phyloP scores from a whole-genome alignment of 1,139 yeast genomes.

The Pichia sp. region DNA sequence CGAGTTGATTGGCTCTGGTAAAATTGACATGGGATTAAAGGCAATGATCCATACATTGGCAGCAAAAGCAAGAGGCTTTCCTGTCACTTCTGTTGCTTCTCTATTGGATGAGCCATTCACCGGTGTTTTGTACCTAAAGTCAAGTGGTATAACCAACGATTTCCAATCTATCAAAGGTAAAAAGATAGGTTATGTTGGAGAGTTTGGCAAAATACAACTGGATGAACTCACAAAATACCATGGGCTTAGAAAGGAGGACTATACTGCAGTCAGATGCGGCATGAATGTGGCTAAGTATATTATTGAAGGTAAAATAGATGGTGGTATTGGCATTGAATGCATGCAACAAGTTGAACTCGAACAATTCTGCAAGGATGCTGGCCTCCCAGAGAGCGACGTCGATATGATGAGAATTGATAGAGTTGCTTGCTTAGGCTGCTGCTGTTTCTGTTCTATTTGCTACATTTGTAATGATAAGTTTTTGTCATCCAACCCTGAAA shows the following conservation, averaged over 20 bases:
- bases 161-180: slow-evolving; percentile 52
- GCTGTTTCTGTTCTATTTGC: slow-evolving; percentile 56
- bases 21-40: slow-evolving; percentile 56
- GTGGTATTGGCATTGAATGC: slow-evolving; percentile 58
- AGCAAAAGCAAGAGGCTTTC: slow-evolving; percentile 56
- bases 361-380: slow-evolving; percentile 44
- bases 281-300: slow-evolving; percentile 58
- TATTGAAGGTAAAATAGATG: slow-evolving; percentile 53
- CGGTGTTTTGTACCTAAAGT: slow-evolving; percentile 50
- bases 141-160: slow-evolving; percentile 49
- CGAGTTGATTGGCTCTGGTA: slow-evolving; percentile 54
- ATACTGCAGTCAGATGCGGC: slow-evolving; percentile 59
- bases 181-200: slow-evolving; percentile 55
- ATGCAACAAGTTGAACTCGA: slow-evolving; percentile 58
- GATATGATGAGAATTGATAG: slow-evolving; percentile 55
- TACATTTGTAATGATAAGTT: slow-evolving; percentile 53
- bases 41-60: slow-evolving; percentile 62
- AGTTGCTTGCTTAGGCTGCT: slow-evolving; percentile 56
- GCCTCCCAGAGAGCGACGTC: slow-evolving; percentile 46
- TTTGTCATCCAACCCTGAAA: slow-evolving; percentile 47
- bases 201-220: slow-evolving; percentile 56
- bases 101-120: slow-evolving; percentile 57
- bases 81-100: slow-evolving; percentile 54
- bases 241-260: slow-evolving; percentile 53
- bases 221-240: slow-evolving; percentile 54